Evolutionary conservation across 2,329 filamentous ascomycete species (phyloP), one percentile per base, ranked within the genome.

Genomic region (Tympanopsis confertula): DNA sequence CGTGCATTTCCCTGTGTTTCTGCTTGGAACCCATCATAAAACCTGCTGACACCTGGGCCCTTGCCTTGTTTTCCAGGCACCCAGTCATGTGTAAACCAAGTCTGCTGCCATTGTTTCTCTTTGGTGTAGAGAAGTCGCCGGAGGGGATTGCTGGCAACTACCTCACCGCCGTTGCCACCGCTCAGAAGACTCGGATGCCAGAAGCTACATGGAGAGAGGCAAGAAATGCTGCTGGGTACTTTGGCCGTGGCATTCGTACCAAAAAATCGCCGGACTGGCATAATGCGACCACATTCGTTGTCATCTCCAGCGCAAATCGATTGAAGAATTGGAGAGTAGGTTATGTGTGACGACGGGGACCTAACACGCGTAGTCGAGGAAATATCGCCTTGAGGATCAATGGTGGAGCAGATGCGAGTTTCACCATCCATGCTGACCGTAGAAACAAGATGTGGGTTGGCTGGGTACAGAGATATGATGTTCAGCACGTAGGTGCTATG

Each of bases 21-120:
- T 7, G 30, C 30, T 13, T 15, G 30, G 30, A 13, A 33, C 12
- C 30, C 30, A 18, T 33, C 30, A 7, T 13, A 7, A 15, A 33
- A 33, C 15, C 22, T 12, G 40, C 29, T 35, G 5, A 13, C 40
- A 5, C n/a, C 20, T 12, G 29, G 15, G 10, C 38, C 19, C 20
- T 45, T 41, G 5, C 38, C 38, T 5, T 51, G 44, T 7, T 50
- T 42, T 4, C 47, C 50, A 1, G 45, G 53, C 4, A 51, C 50
- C 70, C 71, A 79, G 39, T 76, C 70, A 45, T 77, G 71, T 18
- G 57, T 51, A 44, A 77, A 77, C 68, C 73, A 74, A 5, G 56
- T 64, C 43, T 74, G 69, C 40, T 72, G 62, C 58, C 62, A 73
- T 10, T 66, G 62, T 5, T 59, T 55, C 7, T 62, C 60, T 43